phyloP scores from a whole-genome alignment of 139 green algal species.

The Trebouxia sp. region DNA sequence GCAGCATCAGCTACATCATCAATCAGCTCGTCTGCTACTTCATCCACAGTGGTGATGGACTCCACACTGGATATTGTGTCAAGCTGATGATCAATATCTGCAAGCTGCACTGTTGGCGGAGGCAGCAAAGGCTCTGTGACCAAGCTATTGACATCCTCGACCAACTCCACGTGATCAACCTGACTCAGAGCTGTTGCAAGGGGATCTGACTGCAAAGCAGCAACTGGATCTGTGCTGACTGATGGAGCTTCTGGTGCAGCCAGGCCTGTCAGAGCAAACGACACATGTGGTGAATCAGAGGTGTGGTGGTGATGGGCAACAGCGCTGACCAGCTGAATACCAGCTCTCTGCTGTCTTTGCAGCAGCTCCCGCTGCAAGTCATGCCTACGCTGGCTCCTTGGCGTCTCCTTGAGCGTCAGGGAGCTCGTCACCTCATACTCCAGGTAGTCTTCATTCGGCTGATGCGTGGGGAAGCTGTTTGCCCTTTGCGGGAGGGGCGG shows the following conservation, averaged over 20 bases:
- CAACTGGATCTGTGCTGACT: neutral
- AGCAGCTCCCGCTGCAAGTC: neutral
- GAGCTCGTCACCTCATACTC: slow-evolving; percentile 11
- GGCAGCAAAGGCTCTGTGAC: no score
- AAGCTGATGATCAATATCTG: no score
- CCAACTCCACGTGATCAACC: no score
- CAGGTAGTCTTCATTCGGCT: neutral
- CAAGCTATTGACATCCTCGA: no score
- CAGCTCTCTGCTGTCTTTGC: neutral
- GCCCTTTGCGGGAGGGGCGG: neutral
- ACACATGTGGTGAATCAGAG: neutral
- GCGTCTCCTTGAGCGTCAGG: slow-evolving; percentile 2
- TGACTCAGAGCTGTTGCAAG: no score
- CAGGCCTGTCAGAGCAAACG: neutral
- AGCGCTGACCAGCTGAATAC: neutral
- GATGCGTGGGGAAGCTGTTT: neutral
- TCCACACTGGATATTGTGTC: no score
- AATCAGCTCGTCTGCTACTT: no score
- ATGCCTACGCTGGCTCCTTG: neutral
- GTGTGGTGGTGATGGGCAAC: neutral
- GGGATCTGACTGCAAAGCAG: no score
- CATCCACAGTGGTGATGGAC: no score
- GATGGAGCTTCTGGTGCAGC: no score
- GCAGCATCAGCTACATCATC: neutral
- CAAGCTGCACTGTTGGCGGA: no score